Evolutionary conservation across 441 rosid species (phyloP).

Genomic region (Syzygium syzygioides): DNA sequence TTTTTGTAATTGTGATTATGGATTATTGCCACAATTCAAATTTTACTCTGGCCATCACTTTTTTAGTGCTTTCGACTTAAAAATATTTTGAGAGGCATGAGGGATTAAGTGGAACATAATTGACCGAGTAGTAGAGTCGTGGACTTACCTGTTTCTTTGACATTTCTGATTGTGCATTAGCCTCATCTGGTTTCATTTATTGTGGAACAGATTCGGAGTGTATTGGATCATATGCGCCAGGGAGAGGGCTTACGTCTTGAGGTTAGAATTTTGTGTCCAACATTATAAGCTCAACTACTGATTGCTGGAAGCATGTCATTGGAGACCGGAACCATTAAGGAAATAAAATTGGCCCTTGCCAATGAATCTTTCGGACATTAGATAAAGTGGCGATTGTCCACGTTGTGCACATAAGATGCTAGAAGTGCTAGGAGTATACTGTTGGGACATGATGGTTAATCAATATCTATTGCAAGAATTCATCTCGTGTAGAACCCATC

Average conservation of each 20-base stretch:
- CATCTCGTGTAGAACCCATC: background rate
- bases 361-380: background rate
- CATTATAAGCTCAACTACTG: background rate
- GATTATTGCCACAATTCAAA: background rate
- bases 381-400: background rate
- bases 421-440: background rate
- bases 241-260: conserved; percentile 77
- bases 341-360: background rate
- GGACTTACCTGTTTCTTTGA: background rate
- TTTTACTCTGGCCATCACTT: background rate
- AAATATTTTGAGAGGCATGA: background rate
- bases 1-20: background rate
- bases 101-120: background rate
- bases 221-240: conserved; percentile 82
- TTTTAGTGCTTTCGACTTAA: background rate
- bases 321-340: background rate
- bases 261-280: conserved; percentile 31
- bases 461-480: background rate
- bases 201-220: conserved; percentile 59
- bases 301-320: background rate
- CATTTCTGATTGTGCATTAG: background rate
- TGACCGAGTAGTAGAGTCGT: background rate
- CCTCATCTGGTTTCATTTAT: background rate
- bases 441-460: background rate
- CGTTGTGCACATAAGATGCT: background rate